Base-by-base conservation (phyloP, 1,284 basidiomycete species). In the Trametes versicolor region DNA sequence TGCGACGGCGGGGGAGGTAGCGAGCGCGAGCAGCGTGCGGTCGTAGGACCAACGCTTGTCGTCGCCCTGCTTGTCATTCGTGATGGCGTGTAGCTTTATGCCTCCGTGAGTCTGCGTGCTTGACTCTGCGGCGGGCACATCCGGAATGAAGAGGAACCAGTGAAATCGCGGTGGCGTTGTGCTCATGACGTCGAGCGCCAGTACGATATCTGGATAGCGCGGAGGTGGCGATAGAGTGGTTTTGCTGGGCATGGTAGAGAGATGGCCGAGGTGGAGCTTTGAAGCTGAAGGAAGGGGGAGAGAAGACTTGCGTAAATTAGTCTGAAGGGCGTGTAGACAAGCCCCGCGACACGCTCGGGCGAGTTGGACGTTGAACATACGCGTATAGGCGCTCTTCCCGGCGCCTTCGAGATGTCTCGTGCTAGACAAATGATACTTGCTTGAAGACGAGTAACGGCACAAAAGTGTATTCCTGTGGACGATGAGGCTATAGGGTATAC, bases 171-270 rank as follows among this genome's bases (percentile, higher is more conserved):
- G 58, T n/a, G 62, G 62, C 21, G 48, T 61, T 13, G 66, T 64
- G 60, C 58, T 62, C 60, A 67, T 67, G 32, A 67, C 56, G 53
- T 67, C 60, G 41, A 67, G 62, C 10, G 62, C 56, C 36, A 67
- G 57, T n/a, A 67, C 19, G 41, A 67, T 64, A 19, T 64, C 60
- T 5, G 66, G 66, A 34, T 57, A 53, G 15, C 21, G 47, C 10
- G 66, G 66, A 25, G 36, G 36, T 7, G 65, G 62, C 2, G 19
- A 27, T 15, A 63, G 45, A 5, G 58, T 64, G 19, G 23, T 15
- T 27, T 60, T 52, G 19, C 27, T 23, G 1, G 58, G n/a, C 58
- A 60, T 60, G 39, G 47, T 21, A 6, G 10, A 47, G 19, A 43
- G 34, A 36, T 36, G 34, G 7, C 34, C 7, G 34, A 7, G 34